These are phyloP conservation scores for Rhodotorula sp. DNA, from an alignment of 1,284 basidiomycete species.

Conservation along the genomic window DNA sequence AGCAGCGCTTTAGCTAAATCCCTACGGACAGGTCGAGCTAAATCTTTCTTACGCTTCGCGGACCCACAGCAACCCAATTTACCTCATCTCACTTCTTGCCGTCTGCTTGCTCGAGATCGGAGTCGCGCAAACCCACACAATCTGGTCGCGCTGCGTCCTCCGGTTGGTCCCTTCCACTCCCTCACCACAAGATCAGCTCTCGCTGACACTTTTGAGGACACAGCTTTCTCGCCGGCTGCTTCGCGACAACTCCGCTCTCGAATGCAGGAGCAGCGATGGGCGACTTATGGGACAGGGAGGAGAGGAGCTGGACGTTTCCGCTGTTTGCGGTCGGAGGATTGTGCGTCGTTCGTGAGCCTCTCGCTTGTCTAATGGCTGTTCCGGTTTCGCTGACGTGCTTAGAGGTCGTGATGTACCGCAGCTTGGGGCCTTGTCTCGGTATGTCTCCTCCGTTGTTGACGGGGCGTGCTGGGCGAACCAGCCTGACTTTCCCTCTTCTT, in stretches of 20 bases:
- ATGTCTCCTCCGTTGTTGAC: background rate
- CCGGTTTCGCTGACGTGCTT: background rate
- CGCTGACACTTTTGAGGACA: background rate
- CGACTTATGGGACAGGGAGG: slow-evolving; percentile 12
- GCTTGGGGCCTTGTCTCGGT: slow-evolving; percentile 4
- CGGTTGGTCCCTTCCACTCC: background rate
- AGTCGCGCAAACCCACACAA: slow-evolving; percentile 9
- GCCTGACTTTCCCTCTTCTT: background rate
- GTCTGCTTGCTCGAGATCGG: slow-evolving; percentile 21
- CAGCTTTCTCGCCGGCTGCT: slow-evolving; percentile 22
- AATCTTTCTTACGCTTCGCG: too few species aligned
- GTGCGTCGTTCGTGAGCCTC: background rate
- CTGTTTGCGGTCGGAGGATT: slow-evolving; percentile 13
- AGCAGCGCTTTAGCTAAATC: accelerated
- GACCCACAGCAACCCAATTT: slow-evolving; percentile 12
- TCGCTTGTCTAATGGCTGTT: too few species aligned
- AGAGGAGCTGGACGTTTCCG: slow-evolving; percentile 12
- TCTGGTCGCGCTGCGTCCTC: slow-evolving; percentile 9
- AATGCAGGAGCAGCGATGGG: slow-evolving; percentile 17
- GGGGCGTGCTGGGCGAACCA: too few species aligned
- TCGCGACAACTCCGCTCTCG: slow-evolving; percentile 16
- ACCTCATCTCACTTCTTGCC: slow-evolving; percentile 17
- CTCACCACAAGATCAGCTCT: too few species aligned
- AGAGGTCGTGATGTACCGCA: background rate
- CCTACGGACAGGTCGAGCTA: too few species aligned